phyloP scores from a whole-genome alignment of 768 basidiomycete species.

The Hemileccinum impolitum region DNA sequence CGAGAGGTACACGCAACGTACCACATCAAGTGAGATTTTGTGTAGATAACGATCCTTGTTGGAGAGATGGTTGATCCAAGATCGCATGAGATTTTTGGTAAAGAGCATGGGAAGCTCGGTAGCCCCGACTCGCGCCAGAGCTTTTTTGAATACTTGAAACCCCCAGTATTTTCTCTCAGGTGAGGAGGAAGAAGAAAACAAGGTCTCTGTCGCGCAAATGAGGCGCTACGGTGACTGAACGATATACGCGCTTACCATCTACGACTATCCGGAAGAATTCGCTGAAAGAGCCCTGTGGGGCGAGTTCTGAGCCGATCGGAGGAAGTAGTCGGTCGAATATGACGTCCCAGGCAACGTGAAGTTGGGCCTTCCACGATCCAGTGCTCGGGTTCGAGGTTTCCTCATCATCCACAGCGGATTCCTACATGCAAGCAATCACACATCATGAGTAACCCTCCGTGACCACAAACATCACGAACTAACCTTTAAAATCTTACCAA shows the following conservation, averaged over 20 bases:
- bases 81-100: conserved; percentile 92
- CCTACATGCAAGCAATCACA: conserved; percentile 36
- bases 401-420: conserved; percentile 54
- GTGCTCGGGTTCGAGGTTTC: conserved; percentile 47
- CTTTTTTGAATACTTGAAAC: conserved; percentile 86
- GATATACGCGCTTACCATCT: conserved; percentile 61
- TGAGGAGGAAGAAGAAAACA: conserved; percentile 83
- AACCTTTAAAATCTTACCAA: conserved; percentile 83
- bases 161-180: conserved; percentile 92
- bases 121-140: conserved; percentile 62
- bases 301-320: conserved; percentile 33
- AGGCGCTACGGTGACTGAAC: neutral
- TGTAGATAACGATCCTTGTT: conserved; percentile 85
- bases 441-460: conserved; percentile 11
- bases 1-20: conserved; percentile 31
- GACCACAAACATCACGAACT: neutral
- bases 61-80: conserved; percentile 94
- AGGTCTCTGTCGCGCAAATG: conserved; percentile 54
- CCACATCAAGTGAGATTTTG: conserved; percentile 83
- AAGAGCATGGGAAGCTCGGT: conserved; percentile 82
- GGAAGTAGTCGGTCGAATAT: conserved; percentile 76
- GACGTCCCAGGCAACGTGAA: conserved; percentile 89
- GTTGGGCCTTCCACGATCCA: conserved; percentile 80
- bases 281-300: conserved; percentile 61
- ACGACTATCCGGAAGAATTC: conserved; percentile 92